Percentiles rank a stretch among this genome's conserved stretches.
These are phyloP conservation scores for Coniochaeta prunicola DNA, from an alignment of 2,329 filamentous ascomycete species.

Conservation along the genomic window DNA sequence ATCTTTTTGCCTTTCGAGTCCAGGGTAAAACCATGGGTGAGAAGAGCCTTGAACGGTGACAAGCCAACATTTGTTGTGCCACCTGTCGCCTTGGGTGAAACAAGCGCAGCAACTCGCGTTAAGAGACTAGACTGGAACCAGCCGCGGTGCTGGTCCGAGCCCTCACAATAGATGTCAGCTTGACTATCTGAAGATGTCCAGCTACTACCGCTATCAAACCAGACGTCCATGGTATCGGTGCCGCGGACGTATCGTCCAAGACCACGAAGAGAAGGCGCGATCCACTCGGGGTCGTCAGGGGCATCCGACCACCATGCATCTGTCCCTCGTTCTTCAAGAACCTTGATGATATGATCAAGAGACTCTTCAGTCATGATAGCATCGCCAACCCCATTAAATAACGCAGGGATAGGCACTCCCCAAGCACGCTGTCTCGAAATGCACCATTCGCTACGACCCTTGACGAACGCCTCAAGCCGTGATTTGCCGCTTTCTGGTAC, in stretches of 20 bases:
- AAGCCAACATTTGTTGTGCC: slow-evolving; percentile 20
- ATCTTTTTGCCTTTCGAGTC: slow-evolving; percentile 92
- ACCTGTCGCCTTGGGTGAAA: slow-evolving; percentile 25
- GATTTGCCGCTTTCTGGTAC: slow-evolving; percentile 67
- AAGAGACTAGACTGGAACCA: slow-evolving; percentile 98
- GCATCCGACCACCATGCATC: slow-evolving; percentile 92
- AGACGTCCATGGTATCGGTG: slow-evolving; percentile 97
- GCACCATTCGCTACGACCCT: slow-evolving; percentile 90
- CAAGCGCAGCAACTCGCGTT: slow-evolving; percentile 67
- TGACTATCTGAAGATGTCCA: slow-evolving; percentile 58
- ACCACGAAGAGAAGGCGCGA: slow-evolving; percentile 53
- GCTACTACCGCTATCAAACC: slow-evolving; percentile 97
- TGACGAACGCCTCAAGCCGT: slow-evolving; percentile 78
- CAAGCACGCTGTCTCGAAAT: slow-evolving; percentile 93
- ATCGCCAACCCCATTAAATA: slow-evolving; percentile 68
- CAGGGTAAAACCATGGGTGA: slow-evolving; percentile 92
- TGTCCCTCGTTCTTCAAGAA: slow-evolving; percentile 71
- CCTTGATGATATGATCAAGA: slow-evolving; percentile 75
- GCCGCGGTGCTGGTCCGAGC: slow-evolving; percentile 90
- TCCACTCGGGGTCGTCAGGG: slow-evolving; percentile 69
- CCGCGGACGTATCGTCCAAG: slow-evolving; percentile 61
- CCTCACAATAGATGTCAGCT: slow-evolving; percentile 88
- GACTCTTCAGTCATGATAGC: slow-evolving; percentile 74
- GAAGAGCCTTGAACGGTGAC: slow-evolving; percentile 78
- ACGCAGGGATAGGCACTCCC: slow-evolving; percentile 91